A percentile compares a stretch with the other conserved stretches of the same genome.
Evolutionary conservation across 805 yeast species (phyloP).

Genomic region (Candida saitoana): DNA sequence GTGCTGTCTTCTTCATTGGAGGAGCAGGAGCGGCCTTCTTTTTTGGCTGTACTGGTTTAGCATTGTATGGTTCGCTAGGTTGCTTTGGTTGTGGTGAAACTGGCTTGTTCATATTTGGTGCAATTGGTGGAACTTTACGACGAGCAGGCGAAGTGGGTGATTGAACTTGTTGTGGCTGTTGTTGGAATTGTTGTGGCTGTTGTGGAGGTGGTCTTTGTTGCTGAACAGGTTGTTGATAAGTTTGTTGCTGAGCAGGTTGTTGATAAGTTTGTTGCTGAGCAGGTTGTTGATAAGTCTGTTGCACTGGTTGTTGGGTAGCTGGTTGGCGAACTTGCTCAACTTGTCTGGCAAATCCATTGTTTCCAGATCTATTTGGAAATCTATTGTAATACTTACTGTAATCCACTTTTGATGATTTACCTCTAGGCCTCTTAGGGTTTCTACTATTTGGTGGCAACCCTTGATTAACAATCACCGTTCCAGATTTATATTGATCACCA

Average conservation of each 20-base stretch:
- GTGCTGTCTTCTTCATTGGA: slow-evolving; percentile 44
- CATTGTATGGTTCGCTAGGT: neutral
- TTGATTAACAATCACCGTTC: slow-evolving; percentile 72
- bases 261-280: slow-evolving; percentile 14
- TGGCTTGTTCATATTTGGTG: slow-evolving; percentile 12
- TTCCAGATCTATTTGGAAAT: slow-evolving; percentile 4
- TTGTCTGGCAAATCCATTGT: slow-evolving; percentile 13
- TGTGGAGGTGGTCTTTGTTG: slow-evolving; percentile 3
- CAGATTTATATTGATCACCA: slow-evolving; percentile 81
- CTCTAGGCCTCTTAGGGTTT: slow-evolving; percentile 75
- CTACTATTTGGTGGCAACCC: slow-evolving; percentile 73
- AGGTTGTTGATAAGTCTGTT: slow-evolving; percentile 16
- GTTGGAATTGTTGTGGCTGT: slow-evolving; percentile 9
- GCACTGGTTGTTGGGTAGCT: slow-evolving; percentile 13
- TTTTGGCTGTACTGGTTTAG: slow-evolving; percentile 20
- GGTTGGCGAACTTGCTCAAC: slow-evolving; percentile 18
- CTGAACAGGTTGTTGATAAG: neutral
- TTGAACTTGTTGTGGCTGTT: slow-evolving; percentile 6
- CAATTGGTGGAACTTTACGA: slow-evolving; percentile 16
- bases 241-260: slow-evolving; percentile 14
- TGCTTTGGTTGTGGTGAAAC: slow-evolving; percentile 9
- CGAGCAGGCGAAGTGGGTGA: slow-evolving; percentile 7
- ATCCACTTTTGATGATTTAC: slow-evolving; percentile 36
- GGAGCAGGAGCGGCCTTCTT: slow-evolving; percentile 56
- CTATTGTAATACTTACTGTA: slow-evolving; percentile 41